These are phyloP conservation scores for Tilletia walkeri DNA, from an alignment of 1,284 basidiomycete genomes.

Conservation along the genomic window DNA sequence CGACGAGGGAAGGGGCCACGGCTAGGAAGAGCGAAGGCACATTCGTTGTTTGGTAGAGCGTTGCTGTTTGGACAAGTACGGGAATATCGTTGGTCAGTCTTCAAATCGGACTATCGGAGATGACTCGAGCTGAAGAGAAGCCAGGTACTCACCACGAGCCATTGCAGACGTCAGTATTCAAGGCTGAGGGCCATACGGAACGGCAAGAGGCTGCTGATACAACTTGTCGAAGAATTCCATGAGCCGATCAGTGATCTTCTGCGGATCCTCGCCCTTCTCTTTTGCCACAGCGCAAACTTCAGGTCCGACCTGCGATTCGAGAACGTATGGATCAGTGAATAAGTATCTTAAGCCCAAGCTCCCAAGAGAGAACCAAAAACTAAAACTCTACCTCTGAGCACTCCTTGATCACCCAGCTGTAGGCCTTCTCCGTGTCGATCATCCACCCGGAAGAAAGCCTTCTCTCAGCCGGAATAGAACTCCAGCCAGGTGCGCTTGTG, in stretches of 20 bases:
- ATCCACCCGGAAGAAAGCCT: constrained; percentile 50
- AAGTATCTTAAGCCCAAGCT: not conserved
- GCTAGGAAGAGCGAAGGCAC: constrained; percentile 38
- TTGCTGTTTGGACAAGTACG: constrained; percentile 20
- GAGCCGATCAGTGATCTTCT: constrained; percentile 23
- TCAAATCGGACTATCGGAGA: too few relatives aligned
- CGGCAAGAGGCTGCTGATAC: constrained; percentile 23
- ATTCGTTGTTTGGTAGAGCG: constrained; percentile 37
- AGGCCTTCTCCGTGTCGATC: constrained; percentile 24
- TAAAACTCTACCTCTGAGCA: constrained; percentile 23
- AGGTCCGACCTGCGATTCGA: constrained; percentile 20
- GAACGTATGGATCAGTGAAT: too few relatives aligned
- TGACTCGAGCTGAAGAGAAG: too few relatives aligned
- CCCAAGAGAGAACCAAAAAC: not conserved
- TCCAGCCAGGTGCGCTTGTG: constrained; percentile 1
- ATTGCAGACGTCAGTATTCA: constrained; percentile 57
- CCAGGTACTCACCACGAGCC: constrained; percentile 36
- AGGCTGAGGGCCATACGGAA: constrained; percentile 44
- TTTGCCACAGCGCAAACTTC: constrained; percentile 25
- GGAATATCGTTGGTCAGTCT: too few relatives aligned
- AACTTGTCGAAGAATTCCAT: constrained; percentile 8
- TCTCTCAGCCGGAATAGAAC: constrained; percentile 55
- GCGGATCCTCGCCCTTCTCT: constrained; percentile 21
- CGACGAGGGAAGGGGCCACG: not conserved
- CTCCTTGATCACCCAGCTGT: constrained; percentile 24